Evolutionary conservation across 257 asterid genomes (phyloP), one percentile per base, ranked within the genome.

Genomic region (Gentiana straminea): DNA sequence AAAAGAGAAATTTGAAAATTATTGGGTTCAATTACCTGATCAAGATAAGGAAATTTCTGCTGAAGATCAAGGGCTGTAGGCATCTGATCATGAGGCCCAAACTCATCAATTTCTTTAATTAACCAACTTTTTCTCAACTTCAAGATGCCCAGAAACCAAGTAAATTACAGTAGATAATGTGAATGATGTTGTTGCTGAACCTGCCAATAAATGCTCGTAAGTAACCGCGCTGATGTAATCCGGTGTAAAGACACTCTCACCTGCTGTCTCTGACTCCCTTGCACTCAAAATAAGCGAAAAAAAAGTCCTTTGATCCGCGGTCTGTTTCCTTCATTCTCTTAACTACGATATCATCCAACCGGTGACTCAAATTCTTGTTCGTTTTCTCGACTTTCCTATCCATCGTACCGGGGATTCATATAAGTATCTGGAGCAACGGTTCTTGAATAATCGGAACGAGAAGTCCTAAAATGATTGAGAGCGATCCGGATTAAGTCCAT

Each of bases 171-270:
- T 65, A 12, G 99, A 88, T 50, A 92, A 69, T 13, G 99, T 85
- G 63, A 88, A 92, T 0, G 99, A 92, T 0, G 95, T 92, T 0
- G 99, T 88, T 7, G 95, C 80, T 4, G 99, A 92, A 45, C 99
- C 97, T 47, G 99, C 99, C 62, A 92, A 54, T 58, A 92, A 73
- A 59, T 92, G 99, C 70, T 92, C 99, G 48, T 92, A 92, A 60
- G 94, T 71, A 13, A 76, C 94, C n/a, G 99, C 99, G 58, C 91
- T 85, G 24, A 88, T 62, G 51, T 83, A 80, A 63, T 92, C 99
- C 3, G 82, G 57, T 3, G 94, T 83, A 75, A 88, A 88, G 43
- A 84, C 69, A 7, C 71, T 69, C 73, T 75, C 80, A 4, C 91
- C 73, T 13, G 62, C 67, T 35, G 57, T 66, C 77, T 80, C 76